Evolutionary conservation across 75 land plant genomes (phyloP), one percentile per base, ranked within the genome.

Genomic region (Chamaecyparis obtusa): DNA sequence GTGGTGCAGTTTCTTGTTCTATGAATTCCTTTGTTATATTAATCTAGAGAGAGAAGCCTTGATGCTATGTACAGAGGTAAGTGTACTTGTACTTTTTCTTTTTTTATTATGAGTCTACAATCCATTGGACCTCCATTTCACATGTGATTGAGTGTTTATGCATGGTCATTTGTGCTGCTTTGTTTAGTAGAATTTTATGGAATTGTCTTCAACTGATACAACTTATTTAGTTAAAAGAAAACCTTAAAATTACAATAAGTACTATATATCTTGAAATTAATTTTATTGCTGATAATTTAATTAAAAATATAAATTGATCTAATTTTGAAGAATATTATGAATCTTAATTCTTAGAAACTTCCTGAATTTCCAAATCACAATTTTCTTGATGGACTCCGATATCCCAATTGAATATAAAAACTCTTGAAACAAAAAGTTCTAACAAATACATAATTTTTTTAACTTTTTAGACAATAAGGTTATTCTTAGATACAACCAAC

Each of bases 11-110:
- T 10, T 21, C 9, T 24, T 21, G 83, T 9, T 79, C 48, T 9
- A 79, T 9, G n/a, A 24, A 9, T 9, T 8, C 13, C 48, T 79
- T 41, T 41, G 49, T 48, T 43, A 30, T 79, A 21, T 43, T 43
- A 1, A 43, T 9, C n/a, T 56, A 4, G 60, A 56, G 60, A 41
- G 37, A 24, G 46, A 17, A 24, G 9, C 11, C n/a, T 39, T 10
- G 27, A 27, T 49, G 43, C 27, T 24, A 79, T 79, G 83, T 79
- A 79, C 43, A 49, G 83, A 79, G 83, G 83, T 76, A 49, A 49
- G 83, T 79, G 83, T 79, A 79, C 83, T 41, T 79, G 43, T 43
- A 24, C 83, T 43, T 9, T 79, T 79, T 79, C 43, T 79, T 43
- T 79, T 8, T 79, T 43, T 76, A n/a, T n/a, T n/a, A n/a, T n/a